A percentile compares a stretch with the other conserved stretches of the same genome.
phyloP scores from a whole-genome alignment of 2,329 filamentous ascomycete genomes.

The Neopestalotiopsis sp. region DNA sequence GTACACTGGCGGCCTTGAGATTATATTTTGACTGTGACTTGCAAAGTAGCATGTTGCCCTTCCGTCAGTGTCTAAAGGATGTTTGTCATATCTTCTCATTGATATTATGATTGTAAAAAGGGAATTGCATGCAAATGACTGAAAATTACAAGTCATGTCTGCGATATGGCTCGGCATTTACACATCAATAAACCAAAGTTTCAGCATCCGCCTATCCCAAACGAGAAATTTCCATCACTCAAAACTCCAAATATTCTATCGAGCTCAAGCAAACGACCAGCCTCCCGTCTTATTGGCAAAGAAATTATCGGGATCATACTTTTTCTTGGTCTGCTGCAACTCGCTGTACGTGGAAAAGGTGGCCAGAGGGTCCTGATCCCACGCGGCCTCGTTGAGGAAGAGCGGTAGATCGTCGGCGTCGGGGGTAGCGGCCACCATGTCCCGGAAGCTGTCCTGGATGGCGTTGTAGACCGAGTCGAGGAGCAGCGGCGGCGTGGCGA shows the following conservation, averaged over 20 bases:
- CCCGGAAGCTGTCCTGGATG: slow-evolving; percentile 36
- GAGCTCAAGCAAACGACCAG: slow-evolving; percentile 34
- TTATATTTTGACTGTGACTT: too few species aligned
- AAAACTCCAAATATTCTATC: not conserved
- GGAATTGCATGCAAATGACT: too few species aligned
- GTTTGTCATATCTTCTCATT: too few species aligned
- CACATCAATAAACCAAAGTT: too few species aligned
- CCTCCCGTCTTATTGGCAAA: slow-evolving; percentile 34
- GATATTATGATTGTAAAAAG: too few species aligned
- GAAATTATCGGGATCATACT: slow-evolving; percentile 43
- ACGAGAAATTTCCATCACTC: too few species aligned
- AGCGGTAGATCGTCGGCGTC: slow-evolving; percentile 34
- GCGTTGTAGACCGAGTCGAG: slow-evolving; percentile 30
- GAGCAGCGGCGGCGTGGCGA: slow-evolving; percentile 32
- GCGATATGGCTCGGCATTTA: too few species aligned
- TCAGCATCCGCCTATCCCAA: too few species aligned
- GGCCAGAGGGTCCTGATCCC: slow-evolving; percentile 33
- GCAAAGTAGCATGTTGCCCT: too few species aligned
- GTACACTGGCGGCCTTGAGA: too few species aligned
- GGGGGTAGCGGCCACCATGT: slow-evolving; percentile 34
- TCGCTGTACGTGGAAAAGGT: slow-evolving; percentile 38
- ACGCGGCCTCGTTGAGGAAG: slow-evolving; percentile 36
- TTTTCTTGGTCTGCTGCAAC: slow-evolving; percentile 43
- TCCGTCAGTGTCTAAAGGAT: too few species aligned
- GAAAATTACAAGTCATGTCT: too few species aligned